Evolutionary conservation across 352 stramenopile genomes (phyloP), one percentile per base, ranked within the genome.

Genomic region (Nothophytophthora sp.): DNA sequence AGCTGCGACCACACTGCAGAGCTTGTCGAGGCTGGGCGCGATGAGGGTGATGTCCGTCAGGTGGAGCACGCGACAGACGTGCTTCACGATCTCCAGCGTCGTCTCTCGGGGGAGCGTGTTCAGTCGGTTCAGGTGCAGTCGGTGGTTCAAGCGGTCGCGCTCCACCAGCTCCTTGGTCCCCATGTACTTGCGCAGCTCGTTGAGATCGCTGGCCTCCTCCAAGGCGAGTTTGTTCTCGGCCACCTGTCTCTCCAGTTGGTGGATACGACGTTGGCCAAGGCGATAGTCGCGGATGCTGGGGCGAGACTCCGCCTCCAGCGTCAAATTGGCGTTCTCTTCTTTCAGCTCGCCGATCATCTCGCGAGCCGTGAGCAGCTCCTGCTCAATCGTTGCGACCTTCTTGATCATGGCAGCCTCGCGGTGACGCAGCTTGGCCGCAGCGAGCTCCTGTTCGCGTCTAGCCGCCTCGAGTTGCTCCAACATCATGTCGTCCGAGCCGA

Each of bases 271-370:
- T 55, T 93, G 81, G 25, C 66, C 64, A 4, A 84, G 52, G 6
- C 87, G 66, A 44, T 92, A 95, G 39, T 93, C 84, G 15, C 80
- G 81, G 49, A 96, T 95, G 39, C 73, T 92, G 30, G 86, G 84
- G 19, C 84, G 66, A 7, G 86, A 93, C 37, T 92, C 76, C 0
- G 79, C 73, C 44, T 94, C 86, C 15, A 92, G 36, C 16, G 63
- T 70, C 30, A 96, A 37, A 30, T 93, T 94, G 2, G 80, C 69
- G 35, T 94, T 92, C 40, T 93, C 81, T 29, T 94, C 81, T 55
- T 87, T 90, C 34, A 94, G 50, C 27, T 91, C 76, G 3, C 64
- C 57, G 22, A 94, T 86, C 3, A 62, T 77, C 36, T 91, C 77
- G 16, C 70, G 68, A 27, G 84, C 76, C 10, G 46, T 38, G 7